phyloP scores from a whole-genome alignment of 2,329 filamentous ascomycete genomes.

The Fusarium nanum region DNA sequence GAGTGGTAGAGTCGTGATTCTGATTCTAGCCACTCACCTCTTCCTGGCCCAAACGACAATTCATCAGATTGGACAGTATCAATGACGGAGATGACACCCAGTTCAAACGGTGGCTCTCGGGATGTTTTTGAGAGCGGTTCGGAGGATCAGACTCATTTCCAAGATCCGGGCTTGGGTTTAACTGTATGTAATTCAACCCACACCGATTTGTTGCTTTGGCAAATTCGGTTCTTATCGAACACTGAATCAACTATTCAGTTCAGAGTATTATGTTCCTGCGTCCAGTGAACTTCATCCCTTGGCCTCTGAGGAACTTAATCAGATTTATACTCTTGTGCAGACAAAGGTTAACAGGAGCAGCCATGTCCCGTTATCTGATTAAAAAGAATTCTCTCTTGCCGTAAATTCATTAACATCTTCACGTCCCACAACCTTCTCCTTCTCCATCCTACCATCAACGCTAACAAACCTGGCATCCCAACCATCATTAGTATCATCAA shows the following conservation, averaged over 20 bases:
- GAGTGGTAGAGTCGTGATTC: background rate
- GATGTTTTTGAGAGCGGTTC: background rate
- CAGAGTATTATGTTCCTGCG: background rate
- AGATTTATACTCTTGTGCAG: background rate
- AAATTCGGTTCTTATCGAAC: background rate
- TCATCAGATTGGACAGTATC: background rate
- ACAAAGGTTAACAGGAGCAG: background rate
- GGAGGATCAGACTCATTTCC: too few relatives aligned
- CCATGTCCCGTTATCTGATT: background rate
- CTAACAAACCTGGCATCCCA: background rate
- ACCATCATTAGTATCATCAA: background rate
- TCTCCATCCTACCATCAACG: background rate
- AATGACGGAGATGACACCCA: background rate
- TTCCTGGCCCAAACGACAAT: background rate
- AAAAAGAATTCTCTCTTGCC: background rate
- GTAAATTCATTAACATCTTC: background rate
- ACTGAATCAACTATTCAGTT: too few relatives aligned
- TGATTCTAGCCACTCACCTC: rapidly evolving
- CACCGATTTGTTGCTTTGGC: rapidly evolving
- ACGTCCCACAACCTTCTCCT: background rate
- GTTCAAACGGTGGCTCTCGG: background rate
- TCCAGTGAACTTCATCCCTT: background rate
- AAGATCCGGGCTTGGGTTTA: too few relatives aligned
- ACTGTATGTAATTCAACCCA: background rate
- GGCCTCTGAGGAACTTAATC: background rate